Conservation (phyloP, 2,329 filamentous ascomycete genomes). For the Exophiala sp. region DNA sequence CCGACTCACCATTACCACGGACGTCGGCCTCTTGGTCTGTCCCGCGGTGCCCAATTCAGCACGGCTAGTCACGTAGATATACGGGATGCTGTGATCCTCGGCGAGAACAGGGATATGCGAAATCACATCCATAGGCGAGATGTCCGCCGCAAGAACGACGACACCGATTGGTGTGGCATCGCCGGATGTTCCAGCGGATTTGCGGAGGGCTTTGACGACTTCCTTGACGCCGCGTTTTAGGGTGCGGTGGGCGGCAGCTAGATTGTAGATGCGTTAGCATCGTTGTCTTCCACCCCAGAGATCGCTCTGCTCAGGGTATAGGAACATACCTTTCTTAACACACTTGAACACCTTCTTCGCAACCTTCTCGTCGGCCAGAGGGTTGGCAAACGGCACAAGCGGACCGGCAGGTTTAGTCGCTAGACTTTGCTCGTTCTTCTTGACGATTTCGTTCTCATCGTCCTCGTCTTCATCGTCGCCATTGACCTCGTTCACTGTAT, state of each 20-base stretch:
- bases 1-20: constrained; percentile 78
- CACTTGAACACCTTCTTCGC: constrained; percentile 51
- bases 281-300: no score
- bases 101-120: constrained; percentile 96
- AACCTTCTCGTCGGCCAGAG: constrained; percentile 49
- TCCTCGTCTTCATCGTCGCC: constrained; percentile 15
- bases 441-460: constrained; percentile 9
- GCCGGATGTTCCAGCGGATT: constrained; percentile 66
- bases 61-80: constrained; percentile 89
- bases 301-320: background rate
- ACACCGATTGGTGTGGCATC: constrained; percentile 63
- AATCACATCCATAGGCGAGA: constrained; percentile 98
- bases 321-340: constrained; percentile 49
- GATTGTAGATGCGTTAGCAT: background rate
- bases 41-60: constrained; percentile 92
- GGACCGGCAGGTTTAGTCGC: constrained; percentile 40
- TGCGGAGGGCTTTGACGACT: constrained; percentile 96
- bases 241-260: constrained; percentile 91
- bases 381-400: constrained; percentile 49
- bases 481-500: constrained; percentile 12
- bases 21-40: constrained; percentile 92
- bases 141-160: constrained; percentile 92
- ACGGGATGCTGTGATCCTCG: constrained; percentile 96
- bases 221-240: constrained; percentile 98
- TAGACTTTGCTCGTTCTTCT: constrained; percentile 21